These are phyloP conservation scores for Phytopythium helicoides DNA, from an alignment of 352 stramenopile genomes.

Conservation along the genomic window DNA sequence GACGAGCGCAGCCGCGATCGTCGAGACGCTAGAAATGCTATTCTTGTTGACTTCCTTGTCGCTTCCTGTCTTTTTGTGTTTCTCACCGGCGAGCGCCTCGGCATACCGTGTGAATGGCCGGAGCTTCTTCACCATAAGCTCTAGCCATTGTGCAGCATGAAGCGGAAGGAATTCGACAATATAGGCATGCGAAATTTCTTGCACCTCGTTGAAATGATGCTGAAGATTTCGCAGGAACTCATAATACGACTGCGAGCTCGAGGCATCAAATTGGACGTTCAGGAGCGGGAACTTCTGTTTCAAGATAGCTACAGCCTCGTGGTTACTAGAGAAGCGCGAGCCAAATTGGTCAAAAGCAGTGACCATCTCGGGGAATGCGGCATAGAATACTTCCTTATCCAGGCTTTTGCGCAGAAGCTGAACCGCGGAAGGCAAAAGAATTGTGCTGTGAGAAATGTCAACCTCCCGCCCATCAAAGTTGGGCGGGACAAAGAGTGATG, in stretches of 20 bases:
- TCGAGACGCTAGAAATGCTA: conserved; percentile 75
- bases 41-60: conserved; percentile 77
- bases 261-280: conserved; percentile 22
- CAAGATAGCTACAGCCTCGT: conserved; percentile 31
- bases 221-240: conserved; percentile 58
- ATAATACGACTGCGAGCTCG: conserved; percentile 43
- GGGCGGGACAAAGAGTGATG: conserved; percentile 46
- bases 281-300: conserved; percentile 53
- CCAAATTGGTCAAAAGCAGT: conserved; percentile 54
- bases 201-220: conserved; percentile 36
- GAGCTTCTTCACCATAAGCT: conserved; percentile 67
- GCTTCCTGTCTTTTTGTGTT: conserved; percentile 67
- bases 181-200: conserved; percentile 57
- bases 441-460: conserved; percentile 39
- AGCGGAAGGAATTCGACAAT: conserved; percentile 40
- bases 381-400: conserved; percentile 45
- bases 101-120: conserved; percentile 70
- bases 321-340: conserved; percentile 29
- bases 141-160: conserved; percentile 47
- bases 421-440: conserved; percentile 53
- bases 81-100: conserved; percentile 70
- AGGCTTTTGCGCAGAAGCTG: conserved; percentile 54
- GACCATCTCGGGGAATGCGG: conserved; percentile 53
- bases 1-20: conserved; percentile 64
- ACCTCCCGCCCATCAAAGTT: conserved; percentile 56